A percentile compares a stretch with the other conserved stretches of the same genome.
phyloP scores from a whole-genome alignment of 805 yeast genomes.

The Metschnikowia reukaufii region DNA sequence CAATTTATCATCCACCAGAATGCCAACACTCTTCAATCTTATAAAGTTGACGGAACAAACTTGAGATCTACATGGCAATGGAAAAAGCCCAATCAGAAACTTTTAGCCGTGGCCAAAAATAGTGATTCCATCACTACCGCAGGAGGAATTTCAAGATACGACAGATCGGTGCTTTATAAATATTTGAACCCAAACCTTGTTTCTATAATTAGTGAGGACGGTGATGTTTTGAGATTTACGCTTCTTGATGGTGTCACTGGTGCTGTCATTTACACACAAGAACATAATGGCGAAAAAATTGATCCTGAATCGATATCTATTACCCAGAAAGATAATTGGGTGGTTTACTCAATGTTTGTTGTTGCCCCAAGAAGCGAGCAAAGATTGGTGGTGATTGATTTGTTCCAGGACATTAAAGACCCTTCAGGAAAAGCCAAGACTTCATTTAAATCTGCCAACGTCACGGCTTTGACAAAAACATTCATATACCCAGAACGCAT shows the following conservation, averaged over 20 bases:
- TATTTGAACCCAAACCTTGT: constrained; percentile 72
- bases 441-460: constrained; percentile 45
- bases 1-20: constrained; percentile 18
- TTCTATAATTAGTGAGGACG: constrained; percentile 43
- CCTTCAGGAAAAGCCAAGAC: constrained; percentile 24
- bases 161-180: constrained; percentile 77
- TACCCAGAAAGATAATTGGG: constrained; percentile 80
- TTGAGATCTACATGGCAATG: constrained; percentile 34
- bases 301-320: constrained; percentile 46
- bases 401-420: constrained; percentile 57
- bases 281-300: constrained; percentile 37
- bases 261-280: constrained; percentile 47
- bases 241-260: constrained; percentile 75
- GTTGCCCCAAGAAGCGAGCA: constrained; percentile 47
- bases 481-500: constrained; percentile 65
- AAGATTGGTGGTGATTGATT: constrained; percentile 69
- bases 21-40: constrained; percentile 22
- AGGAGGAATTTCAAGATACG: constrained; percentile 66
- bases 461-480: constrained; percentile 48
- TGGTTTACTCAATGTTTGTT: constrained; percentile 65
- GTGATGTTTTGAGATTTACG: constrained; percentile 41
- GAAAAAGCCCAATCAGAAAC: constrained; percentile 16
- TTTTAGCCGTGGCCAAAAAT: constrained; percentile 25
- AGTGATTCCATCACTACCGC: constrained; percentile 39
- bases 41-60: constrained; percentile 16